Base-by-base conservation (phyloP, 805 yeast species). In the Candida arabinofermentans region DNA sequence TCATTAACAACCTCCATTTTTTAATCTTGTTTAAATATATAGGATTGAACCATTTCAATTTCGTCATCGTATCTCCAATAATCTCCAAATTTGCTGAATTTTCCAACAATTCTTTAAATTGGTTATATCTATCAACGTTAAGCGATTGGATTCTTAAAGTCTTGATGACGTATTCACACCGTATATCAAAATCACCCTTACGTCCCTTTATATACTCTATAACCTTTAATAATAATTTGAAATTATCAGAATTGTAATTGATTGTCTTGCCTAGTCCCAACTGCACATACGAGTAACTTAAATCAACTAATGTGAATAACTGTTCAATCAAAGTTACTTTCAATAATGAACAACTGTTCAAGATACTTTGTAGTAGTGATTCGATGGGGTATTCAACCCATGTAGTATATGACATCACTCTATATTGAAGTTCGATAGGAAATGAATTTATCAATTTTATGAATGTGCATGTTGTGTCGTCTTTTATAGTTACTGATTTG, bases 31-130 rank as follows among this genome's bases (percentile, higher is more conserved):
- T 27, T 26, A 36, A 27, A 27, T 36, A 36, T 8, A 27, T 13
- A 17, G 27, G 33, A 8, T 27, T 27, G 39, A 36, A 18, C 39
- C 39, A 36, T 36, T 36, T 36, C 26, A 36, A 36, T 19, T 27
- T 27, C 3, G 39, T 36, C 33, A 36, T 17, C 9, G 39, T 24
- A 16, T 36, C 39, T 16, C 33, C 39, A 12, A 22, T 17, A 8
- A 24, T 31, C 5, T 22, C 30, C 18, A 35, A 7, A 10, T 35
- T 26, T 14, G 29, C 30, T 3, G 37, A 35, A 24, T 35, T 35
- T 22, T 35, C 37, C 8, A 35, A 17, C n/a, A 35, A 13, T 4
- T 26, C 13, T 24, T 26, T 35, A 14, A 35, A 22, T 9, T 26
- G 14, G 5, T 24, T 16, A 35, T 35, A 26, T 16, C 12, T 18